Base-by-base conservation (phyloP, 2,329 filamentous ascomycete genomes). In the Claviceps paspali region DNA sequence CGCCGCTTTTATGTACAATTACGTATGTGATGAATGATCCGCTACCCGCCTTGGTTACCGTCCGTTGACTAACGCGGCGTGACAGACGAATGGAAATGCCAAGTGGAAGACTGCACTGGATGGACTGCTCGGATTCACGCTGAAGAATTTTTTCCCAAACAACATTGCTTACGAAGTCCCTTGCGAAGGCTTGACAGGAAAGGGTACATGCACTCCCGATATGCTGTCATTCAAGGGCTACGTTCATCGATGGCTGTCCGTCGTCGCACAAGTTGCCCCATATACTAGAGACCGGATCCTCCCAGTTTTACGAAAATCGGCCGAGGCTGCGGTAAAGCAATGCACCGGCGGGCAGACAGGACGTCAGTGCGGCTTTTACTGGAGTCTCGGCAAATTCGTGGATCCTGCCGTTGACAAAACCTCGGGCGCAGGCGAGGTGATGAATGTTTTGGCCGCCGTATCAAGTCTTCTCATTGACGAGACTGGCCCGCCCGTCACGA, bases 191-290 rank as follows among this genome's bases (percentile, higher is more conserved):
- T 79, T 83, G 45, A 47, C 49, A 23, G 47, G 52, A 21, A 59
- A 65, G 3, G 57, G 51, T 17, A 67, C 60, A 15, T 88, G 83
- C 62, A 77, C 77, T 40, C 65, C 70, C 33, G 83, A 88, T 48
- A 81, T 85, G 64, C 57, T 73, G 41, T 73, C 73, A 2, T 86
- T 80, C 68, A 83, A 83, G 56, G 79, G 78, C 28, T 76, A 78
- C 40, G 62, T 82, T 14, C 67, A 75, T 46, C 69, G 76, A 29
- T 82, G 77, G 74, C 61, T 84, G 46, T 64, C 71, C 4, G 64
- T 68, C 17, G 65, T 70, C 1, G 68, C 72, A 2, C 65, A 78
- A 45, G 39, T 83, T n/a, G 76, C 73, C 0, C 79, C 80, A 0
- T 67, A 65, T 32, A 75, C 70, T 1, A 56, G 56, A 29, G 56